Evolutionary conservation across 2,329 filamentous ascomycete species (phyloP), one percentile per base, ranked within the genome.

Genomic region (Aspergillus pseudoterreus): DNA sequence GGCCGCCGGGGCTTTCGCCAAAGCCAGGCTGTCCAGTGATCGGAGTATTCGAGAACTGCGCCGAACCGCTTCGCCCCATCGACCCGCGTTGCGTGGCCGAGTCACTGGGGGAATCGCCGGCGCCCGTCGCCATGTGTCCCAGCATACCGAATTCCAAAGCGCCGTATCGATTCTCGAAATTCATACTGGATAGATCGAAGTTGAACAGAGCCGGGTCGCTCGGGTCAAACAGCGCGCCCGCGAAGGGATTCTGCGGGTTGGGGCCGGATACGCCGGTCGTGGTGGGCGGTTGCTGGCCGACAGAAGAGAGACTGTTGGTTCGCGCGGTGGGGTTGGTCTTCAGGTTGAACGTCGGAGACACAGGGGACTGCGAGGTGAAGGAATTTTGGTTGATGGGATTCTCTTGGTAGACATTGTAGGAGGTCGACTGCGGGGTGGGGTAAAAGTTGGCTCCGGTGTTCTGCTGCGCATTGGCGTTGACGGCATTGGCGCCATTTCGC

Each of bases 131-230:
- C 88, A 99, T 95, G 69, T 97, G 92, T 24, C 90, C 91, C 0
- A 99, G 82, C 82, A 97, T 96, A 49, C 91, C 88, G 69, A 97
- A 96, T 70, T 97, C 94, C 70, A 96, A 80, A 15, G 92, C 92
- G 54, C 92, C 92, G 66, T 97, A 99, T 58, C 95, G 90, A 67
- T 94, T 97, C 50, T 91, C 92, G 70, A 97, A 99, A 68, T 94
- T 94, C 68, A 96, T 82, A 53, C 90, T 91, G 50, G 95, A 91
- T 10, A 96, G 83, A 68, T 97, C 92, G 70, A 97, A 96, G 68
- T 96, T 96, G 80, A 95, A 96, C 50, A 96, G 75, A 0, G 91
- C 88, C 3, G 92, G 90, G 67, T 97, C 94, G 66, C 89, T 94
- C 0, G 90, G 90, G 61, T 96, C 92, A 64, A 96, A 96, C 27